Conservation (phyloP, 768 basidiomycete species). For the Lactifluus pinguis region DNA sequence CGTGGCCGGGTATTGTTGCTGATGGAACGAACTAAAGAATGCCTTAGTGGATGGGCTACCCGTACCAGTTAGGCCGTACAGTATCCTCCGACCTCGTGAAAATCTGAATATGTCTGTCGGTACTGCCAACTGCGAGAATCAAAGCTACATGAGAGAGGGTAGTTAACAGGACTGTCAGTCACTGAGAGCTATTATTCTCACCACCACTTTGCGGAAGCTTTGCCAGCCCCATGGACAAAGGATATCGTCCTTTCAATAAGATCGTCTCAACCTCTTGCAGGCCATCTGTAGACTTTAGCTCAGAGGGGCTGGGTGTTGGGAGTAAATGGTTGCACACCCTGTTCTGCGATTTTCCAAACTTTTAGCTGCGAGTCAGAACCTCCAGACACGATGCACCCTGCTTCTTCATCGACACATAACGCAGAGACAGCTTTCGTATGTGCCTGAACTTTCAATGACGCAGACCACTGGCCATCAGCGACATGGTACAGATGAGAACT, state of each 20-base stretch:
- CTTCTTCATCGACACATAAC: constrained; percentile 37
- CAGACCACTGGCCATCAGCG: constrained; percentile 46
- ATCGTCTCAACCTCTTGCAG: constrained; percentile 46
- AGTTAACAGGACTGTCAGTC: neutral
- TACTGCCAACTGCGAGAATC: constrained; percentile 76
- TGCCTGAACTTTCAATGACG: constrained; percentile 37
- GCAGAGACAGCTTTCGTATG: constrained; percentile 67
- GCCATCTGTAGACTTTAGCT: neutral
- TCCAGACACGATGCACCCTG: constrained; percentile 55
- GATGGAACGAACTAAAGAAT: constrained; percentile 47
- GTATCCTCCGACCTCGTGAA: constrained; percentile 57
- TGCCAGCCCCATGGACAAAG: constrained; percentile 58
- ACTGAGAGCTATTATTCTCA: constrained; percentile 25
- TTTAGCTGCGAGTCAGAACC: constrained; percentile 77
- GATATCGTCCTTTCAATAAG: constrained; percentile 57
- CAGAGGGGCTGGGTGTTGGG: neutral
- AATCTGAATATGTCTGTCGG: constrained; percentile 70
- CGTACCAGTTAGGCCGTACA: constrained; percentile 30
- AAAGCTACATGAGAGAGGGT: constrained; percentile 31
- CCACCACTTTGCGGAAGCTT: constrained; percentile 61
- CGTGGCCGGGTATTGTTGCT: constrained; percentile 68
- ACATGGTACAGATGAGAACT: constrained; percentile 11
- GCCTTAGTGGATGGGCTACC: constrained; percentile 1
- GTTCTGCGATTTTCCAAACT: constrained; percentile 49
- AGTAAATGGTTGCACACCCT: constrained; percentile 24